Evolutionary conservation across 495 filamentous ascomycete genomes (phyloP), one percentile per base, ranked within the genome.

Genomic region (Aspergillus nidulans): DNA sequence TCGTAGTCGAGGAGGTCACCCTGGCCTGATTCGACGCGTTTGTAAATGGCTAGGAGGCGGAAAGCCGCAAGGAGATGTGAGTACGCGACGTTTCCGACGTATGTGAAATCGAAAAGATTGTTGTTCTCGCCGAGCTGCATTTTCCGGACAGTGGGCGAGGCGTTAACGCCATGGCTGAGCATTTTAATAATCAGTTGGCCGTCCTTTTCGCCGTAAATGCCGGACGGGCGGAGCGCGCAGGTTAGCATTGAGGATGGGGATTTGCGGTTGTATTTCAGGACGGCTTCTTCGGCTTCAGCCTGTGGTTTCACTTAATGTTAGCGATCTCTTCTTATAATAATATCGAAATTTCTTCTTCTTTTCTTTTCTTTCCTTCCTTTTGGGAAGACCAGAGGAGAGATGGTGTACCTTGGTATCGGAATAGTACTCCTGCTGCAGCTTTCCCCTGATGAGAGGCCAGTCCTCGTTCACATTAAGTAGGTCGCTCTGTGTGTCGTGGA

Each of bases 171-270:
- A 52, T 76, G 74, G 57, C 75, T 71, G 34, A 75, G 64, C 53
- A 77, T 70, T 47, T 78, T 77, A 67, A 82, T 80, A 30, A 87
- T 84, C 25, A 83, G 74, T 46, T 92, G 71, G 50, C 92, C 81
- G 69, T 97, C 92, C 53, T 91, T 89, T 68, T 94, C 90, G 63
- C 92, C 92, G 61, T 92, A 89, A 66, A 97, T 95, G 45, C 90
- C 91, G 12, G 91, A 87, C 3, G 92, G 90, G 15, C 92, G 89
- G 68, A 97, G 79, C 36, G 91, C 80, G 65, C 79, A 74, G 9
- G 92, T 96, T 1, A 95, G 73, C 68, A 94, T 83, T 20, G 71
- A 69, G 42, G 79, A 80, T 38, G 81, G 71, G 2, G 79, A 75
- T 38, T 83, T 72, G 49, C 90, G 86, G 80, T 98, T 98, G 60